Percentiles rank a stretch among this genome's conserved stretches.
Evolutionary conservation across 768 basidiomycete species (phyloP).

Genomic region (Termitomyces sp.): DNA sequence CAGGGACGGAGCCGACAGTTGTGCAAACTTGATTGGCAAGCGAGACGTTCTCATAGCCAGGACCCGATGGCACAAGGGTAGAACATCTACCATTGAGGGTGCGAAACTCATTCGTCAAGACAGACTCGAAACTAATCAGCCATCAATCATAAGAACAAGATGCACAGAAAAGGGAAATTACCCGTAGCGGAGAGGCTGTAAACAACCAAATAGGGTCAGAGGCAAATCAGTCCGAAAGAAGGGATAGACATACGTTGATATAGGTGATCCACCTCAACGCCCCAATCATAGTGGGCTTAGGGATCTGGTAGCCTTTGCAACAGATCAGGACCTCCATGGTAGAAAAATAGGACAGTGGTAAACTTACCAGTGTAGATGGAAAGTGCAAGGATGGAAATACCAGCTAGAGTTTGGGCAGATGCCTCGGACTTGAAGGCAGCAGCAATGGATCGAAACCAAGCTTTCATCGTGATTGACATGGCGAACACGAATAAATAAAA

Average conservation of each 20-base stretch:
- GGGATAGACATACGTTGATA: slow-evolving; percentile 43
- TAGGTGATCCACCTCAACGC: slow-evolving; percentile 66
- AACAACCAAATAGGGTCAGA: slow-evolving; percentile 1
- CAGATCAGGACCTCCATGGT: not conserved
- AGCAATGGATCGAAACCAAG: slow-evolving; percentile 68
- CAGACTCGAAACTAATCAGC: slow-evolving; percentile 58
- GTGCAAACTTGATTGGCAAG: slow-evolving; percentile 75
- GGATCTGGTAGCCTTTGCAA: slow-evolving; percentile 49
- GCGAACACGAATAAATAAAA: slow-evolving; percentile 55
- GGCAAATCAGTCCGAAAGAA: too few species aligned
- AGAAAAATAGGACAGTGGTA: slow-evolving; percentile 15
- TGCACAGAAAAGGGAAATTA: slow-evolving; percentile 36
- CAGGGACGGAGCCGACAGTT: slow-evolving; percentile 60
- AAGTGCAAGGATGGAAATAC: slow-evolving; percentile 43
- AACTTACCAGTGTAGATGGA: slow-evolving; percentile 43
- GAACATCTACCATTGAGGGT: slow-evolving; percentile 60
- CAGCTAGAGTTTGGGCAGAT: slow-evolving; percentile 50
- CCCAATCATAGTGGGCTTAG: slow-evolving; percentile 62
- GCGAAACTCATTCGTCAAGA: slow-evolving; percentile 82
- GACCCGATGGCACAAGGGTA: slow-evolving; percentile 55
- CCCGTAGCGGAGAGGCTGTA: slow-evolving; percentile 42
- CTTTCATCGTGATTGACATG: slow-evolving; percentile 66
- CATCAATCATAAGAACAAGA: slow-evolving; percentile 29
- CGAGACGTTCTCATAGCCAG: slow-evolving; percentile 55
- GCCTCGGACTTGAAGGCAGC: slow-evolving; percentile 56